Evolutionary conservation across 2,329 filamentous ascomycete species (phyloP).

Genomic region (Davidsoniella eucalypti): DNA sequence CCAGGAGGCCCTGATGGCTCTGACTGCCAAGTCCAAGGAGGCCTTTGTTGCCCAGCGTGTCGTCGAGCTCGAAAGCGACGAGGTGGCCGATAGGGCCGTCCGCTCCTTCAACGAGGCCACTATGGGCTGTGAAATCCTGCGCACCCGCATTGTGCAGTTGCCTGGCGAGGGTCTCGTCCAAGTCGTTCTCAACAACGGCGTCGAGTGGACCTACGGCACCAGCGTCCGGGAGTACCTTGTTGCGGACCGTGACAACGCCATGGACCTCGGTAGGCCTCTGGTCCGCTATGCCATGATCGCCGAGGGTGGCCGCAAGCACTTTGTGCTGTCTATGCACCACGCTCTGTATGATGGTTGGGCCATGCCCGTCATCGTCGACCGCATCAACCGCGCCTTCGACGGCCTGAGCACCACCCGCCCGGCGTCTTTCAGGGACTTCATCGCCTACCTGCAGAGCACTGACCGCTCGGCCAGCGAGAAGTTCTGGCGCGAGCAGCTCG

Average conservation of each 20-base stretch:
- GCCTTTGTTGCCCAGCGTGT: conserved; percentile 37
- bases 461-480: conserved; percentile 25
- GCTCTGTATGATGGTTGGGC: conserved; percentile 41
- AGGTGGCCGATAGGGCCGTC: conserved; percentile 22
- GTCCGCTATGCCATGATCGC: conserved; percentile 29
- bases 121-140: conserved; percentile 25
- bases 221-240: conserved; percentile 26
- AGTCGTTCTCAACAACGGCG: conserved; percentile 27
- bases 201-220: conserved; percentile 21
- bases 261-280: conserved; percentile 30
- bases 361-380: conserved; percentile 32
- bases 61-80: conserved; percentile 22
- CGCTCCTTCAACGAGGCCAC: conserved; percentile 27
- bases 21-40: conserved; percentile 33
- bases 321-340: conserved; percentile 40
- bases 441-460: conserved; percentile 27
- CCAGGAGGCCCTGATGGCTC: conserved; percentile 37
- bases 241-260: conserved; percentile 23
- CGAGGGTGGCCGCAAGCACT: conserved; percentile 22
- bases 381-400: conserved; percentile 29
- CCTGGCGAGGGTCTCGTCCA: conserved; percentile 28
- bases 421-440: conserved; percentile 29
- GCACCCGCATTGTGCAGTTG: conserved; percentile 33
- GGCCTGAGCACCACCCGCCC: conserved; percentile 15
- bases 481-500: conserved; percentile 31